These are phyloP conservation scores for Nannizziopsis barbatae DNA, from an alignment of 2,329 filamentous ascomycete genomes.

Conservation along the genomic window DNA sequence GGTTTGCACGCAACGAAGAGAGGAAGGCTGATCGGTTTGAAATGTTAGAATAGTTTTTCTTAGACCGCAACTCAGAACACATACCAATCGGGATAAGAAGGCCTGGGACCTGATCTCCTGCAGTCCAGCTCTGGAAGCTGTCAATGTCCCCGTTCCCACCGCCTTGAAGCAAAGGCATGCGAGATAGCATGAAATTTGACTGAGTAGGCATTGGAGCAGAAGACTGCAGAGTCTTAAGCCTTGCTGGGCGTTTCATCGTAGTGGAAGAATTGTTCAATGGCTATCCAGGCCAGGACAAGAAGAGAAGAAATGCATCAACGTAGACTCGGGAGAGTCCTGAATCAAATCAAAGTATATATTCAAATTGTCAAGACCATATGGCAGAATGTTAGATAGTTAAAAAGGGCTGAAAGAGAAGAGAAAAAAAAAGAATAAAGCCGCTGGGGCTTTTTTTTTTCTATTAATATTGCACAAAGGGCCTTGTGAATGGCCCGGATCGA, in stretches of 20 bases:
- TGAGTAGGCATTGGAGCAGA: constrained; percentile 2
- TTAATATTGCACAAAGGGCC: too few relatives aligned
- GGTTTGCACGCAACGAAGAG: constrained; percentile 67
- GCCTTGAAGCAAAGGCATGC: constrained; percentile 3
- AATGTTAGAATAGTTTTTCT: not conserved
- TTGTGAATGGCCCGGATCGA: too few relatives aligned
- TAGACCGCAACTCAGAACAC: not conserved
- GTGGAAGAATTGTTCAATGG: not conserved
- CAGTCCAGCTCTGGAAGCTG: constrained; percentile 15
- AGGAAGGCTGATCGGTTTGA: constrained; percentile 55
- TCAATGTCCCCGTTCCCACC: not conserved
- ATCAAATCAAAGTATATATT: not conserved
- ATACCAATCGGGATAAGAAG: constrained; percentile 26
- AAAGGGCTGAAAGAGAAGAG: not conserved
- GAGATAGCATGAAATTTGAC: constrained; percentile 14
- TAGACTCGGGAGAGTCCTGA: not conserved
- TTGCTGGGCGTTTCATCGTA: constrained; percentile 10
- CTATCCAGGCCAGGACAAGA: constrained; percentile 1
- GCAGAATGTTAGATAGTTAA: not conserved
- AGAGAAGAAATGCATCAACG: not conserved
- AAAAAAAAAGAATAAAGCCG: not conserved
- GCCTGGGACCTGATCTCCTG: constrained; percentile 24
- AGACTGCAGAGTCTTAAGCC: constrained; percentile 7
- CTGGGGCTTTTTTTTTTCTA: too few relatives aligned
- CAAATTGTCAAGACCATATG: not conserved